phyloP scores from a whole-genome alignment of 2,329 filamentous ascomycete species.

The Fusarium sp. region DNA sequence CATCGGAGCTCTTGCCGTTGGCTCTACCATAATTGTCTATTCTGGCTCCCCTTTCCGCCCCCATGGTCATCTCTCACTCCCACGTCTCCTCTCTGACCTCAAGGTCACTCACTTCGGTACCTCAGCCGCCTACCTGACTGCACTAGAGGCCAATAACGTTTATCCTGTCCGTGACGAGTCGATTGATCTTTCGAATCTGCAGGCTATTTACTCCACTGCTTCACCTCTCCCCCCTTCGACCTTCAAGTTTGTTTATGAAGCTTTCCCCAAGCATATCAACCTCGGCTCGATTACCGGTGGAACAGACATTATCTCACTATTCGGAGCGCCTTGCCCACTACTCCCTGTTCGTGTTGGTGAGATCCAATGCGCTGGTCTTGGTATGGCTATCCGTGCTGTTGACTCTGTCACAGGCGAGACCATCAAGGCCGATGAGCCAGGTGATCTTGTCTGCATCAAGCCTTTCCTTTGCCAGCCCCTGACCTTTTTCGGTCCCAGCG shows the following conservation, averaged over 20 bases:
- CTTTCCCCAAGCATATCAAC: conserved; percentile 83
- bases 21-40: conserved; percentile 86
- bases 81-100: conserved; percentile 80
- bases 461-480: conserved; percentile 93
- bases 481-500: conserved; percentile 78
- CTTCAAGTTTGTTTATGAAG: conserved; percentile 87
- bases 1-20: conserved; percentile 83
- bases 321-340: conserved; percentile 83
- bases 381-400: conserved; percentile 76
- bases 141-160: conserved; percentile 82
- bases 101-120: conserved; percentile 94
- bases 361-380: conserved; percentile 80
- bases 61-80: conserved; percentile 81
- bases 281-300: conserved; percentile 94
- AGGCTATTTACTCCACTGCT: conserved; percentile 93
- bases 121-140: conserved; percentile 89
- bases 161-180: conserved; percentile 62
- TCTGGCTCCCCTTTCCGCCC: conserved; percentile 91
- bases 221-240: conserved; percentile 93
- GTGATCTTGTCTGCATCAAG: conserved; percentile 86
- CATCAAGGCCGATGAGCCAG: conserved; percentile 71
- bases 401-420: conserved; percentile 65
- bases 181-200: conserved; percentile 70
- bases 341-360: conserved; percentile 77
- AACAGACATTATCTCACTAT: conserved; percentile 95